Evolutionary conservation across 768 basidiomycete genomes (phyloP), one percentile per base, ranked within the genome.

Genomic region (Imleria badia): DNA sequence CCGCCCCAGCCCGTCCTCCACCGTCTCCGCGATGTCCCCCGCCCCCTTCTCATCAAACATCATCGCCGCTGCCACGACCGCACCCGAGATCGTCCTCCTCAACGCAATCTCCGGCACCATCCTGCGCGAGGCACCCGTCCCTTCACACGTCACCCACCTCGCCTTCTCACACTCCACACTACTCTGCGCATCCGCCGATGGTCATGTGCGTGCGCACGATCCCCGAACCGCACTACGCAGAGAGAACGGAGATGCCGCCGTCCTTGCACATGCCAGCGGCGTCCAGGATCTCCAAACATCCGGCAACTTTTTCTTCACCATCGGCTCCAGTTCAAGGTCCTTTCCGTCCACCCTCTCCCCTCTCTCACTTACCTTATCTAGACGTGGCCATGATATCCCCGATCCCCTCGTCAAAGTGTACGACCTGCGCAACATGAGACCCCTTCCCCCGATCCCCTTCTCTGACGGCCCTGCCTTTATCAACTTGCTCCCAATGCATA

Each of bases 331-430:
- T 3, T 78, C 91, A 72, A 86, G 92, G 94, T 93, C 56, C 41
- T 51, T 31, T 51, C 20, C 48, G 38, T 48, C 22, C 5, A 44
- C 20, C 35, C n/a, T 17, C 23, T 30, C 19, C 19, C 30, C 47
- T 33, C 20, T 31, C 46, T 3, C 30, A 38, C 53, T 62, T 63
- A 69, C 59, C 14, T 12, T 34, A 29, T 30, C 49, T 64, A 97
- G 95, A 69, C 92, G 91, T 71, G 86, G 88, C 8, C 86, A 89
- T 44, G 93, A 95, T 6, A 81, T 88, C 51, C 89, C 91, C 0
- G 96, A 98, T 68, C 91, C 94, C 3, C 77, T 94, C 33, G 92
- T 99, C 59, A 97, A 96, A 72, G 79, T 98, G 13, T 97, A 89
- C 63, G 96, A 99, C 69, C 64, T 92, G 30, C 87, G 96, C 30